A percentile compares a stretch with the other conserved stretches of the same genome.
Conservation (phyloP, 2,329 filamentous ascomycete genomes). For the Colletotrichum sublineola region DNA sequence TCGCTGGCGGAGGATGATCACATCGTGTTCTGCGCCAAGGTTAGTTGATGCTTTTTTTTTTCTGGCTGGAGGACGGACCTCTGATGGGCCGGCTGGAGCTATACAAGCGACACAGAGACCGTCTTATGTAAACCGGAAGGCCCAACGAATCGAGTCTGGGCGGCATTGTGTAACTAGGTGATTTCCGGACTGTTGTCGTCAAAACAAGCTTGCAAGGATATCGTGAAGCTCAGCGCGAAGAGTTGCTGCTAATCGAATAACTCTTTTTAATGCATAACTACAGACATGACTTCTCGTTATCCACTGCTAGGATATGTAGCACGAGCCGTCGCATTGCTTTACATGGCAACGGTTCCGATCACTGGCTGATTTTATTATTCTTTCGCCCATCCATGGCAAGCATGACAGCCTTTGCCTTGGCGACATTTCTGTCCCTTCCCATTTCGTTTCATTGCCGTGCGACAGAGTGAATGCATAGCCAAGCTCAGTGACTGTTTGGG, state of each 20-base stretch:
- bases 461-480: background rate
- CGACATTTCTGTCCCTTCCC: background rate
- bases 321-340: background rate
- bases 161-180: conserved; percentile 14
- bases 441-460: background rate
- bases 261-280: conserved; percentile 2
- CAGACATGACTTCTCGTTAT: background rate
- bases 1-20: conserved; percentile 57
- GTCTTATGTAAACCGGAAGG: conserved; percentile 8
- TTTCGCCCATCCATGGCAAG: background rate
- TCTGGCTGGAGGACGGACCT: conserved; percentile 1
- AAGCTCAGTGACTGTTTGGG: background rate
- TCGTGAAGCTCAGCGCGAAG: background rate
- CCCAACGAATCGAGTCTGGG: conserved; percentile 26
- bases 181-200: background rate
- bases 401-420: background rate
- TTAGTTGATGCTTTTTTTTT: conserved; percentile 6
- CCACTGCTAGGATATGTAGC: background rate
- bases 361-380: background rate
- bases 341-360: background rate
- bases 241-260: background rate
- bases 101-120: conserved; percentile 15
- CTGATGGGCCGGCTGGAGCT: conserved; percentile 28
- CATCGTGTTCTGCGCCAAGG: conserved; percentile 53
- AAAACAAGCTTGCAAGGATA: conserved; percentile 10